Evolutionary conservation across 164 flowering plant species (phyloP), one percentile per base, ranked within the genome.

Genomic region (Piper longum): DNA sequence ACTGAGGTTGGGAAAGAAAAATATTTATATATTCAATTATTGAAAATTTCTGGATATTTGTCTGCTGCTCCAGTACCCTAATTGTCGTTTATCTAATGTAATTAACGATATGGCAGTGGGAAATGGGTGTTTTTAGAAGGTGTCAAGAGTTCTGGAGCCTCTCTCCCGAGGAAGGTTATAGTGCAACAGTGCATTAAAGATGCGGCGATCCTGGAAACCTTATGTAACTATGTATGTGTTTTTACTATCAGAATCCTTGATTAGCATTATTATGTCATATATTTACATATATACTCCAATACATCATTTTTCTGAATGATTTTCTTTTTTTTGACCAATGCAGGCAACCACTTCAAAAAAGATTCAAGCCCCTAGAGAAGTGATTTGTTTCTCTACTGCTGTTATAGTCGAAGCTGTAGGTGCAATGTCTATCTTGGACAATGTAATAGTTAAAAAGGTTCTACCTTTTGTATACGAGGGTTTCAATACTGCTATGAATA

Each of bases 41-140:
- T 26, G 18, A 60, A 6, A 56, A 13, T 58, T 16, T 9, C 51
- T 3, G 52, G 11, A 5, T 5, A 44, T 9, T 44, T 44, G 48
- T 44, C 48, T 44, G 11, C 11, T 44, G 48, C 2, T 0, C 48
- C 48, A 1, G 11, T 9, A 44, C 11, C 54, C n/a, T 19, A 4
- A 2, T 51, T 65, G 3, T 55, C 57, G 9, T 55, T 16, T 18
- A 11, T 4, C 16, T 55, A 4, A 13, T 55, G 16, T 8, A 16
- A 16, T 8, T 8, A 16, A 55, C 16, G 9, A 16, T 16, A 55
- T 55, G 36, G 95, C 59, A 85, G 87, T 77, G 77, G 70, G 54
- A 85, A 72, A 61, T 93, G 98, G 98, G 79, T 73, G 42, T 93
- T 93, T 76, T 85, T 93, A 36, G 87, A 84, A n/a, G 98, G 84